Evolutionary conservation across 768 basidiomycete species (phyloP), one percentile per base, ranked within the genome.

Genomic region (Boletellus ananiceps): DNA sequence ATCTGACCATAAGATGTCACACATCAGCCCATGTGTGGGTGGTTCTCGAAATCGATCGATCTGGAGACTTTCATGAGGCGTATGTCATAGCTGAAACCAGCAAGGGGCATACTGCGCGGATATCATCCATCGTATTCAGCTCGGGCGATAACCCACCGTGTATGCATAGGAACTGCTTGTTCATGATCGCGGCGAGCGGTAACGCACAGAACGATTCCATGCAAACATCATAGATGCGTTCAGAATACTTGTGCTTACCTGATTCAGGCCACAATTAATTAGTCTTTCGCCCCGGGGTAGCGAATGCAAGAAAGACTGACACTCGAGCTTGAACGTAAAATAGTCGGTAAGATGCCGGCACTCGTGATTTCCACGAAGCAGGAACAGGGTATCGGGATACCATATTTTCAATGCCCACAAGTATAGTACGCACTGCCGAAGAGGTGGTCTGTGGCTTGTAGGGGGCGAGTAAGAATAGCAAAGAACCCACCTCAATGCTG

Each of bases 241-340:
- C 95, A 8, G 92, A 93, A 70, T 99, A 99, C 73, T 98, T 98
- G 75, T 98, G 96, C 71, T 95, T 95, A 76, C 93, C 93, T 96
- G 62, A 47, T 44, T 39, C 32, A 45, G 5, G 12, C 6, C 27
- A 27, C 16, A 21, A 27, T 25, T 12, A 27, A 39, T 54, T 3
- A 61, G 47, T 51, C 45, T 50, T 48, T 42, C 5, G 21, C 19
- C 12, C 33, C 29, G 16, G 29, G 15, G 42, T 1, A 19, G 54
- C n/a, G 41, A 35, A 8, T 27, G 50, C 15, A 35, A 48, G 37
- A 25, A 37, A 4, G 36, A 72, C 90, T 62, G 63, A 93, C 94
- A 96, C 75, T 97, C 95, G 23, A 96, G 84, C 71, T 96, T 98
- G 79, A 98, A 98, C 32, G 94, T 98, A 66, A 96, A 98, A 70